These are phyloP conservation scores for Yamadazyma pseudoaaseri DNA, from an alignment of 1,139 yeast genomes.

Conservation along the genomic window DNA sequence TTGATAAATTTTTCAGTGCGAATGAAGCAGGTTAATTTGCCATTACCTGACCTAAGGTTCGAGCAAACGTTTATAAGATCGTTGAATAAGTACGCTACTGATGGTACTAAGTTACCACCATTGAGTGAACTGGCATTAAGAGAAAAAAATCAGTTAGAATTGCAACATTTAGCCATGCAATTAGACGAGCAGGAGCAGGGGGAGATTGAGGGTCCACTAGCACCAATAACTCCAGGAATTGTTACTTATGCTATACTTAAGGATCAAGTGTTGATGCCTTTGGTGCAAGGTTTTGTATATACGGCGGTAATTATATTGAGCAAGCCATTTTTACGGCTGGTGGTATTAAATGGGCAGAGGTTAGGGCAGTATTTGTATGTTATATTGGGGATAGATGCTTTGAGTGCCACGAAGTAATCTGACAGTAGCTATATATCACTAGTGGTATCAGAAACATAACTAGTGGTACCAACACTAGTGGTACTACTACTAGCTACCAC, in stretches of 20 bases:
- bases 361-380: constrained; percentile 23
- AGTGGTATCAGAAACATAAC: no score
- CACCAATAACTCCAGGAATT: constrained; percentile 44
- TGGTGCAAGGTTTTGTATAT: constrained; percentile 47
- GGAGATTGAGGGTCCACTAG: constrained; percentile 22
- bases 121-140: constrained; percentile 10
- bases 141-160: constrained; percentile 21
- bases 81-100: constrained; percentile 37
- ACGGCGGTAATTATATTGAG: constrained; percentile 32
- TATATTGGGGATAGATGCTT: constrained; percentile 13
- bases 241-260: constrained; percentile 56
- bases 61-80: constrained; percentile 58
- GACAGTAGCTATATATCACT: no score
- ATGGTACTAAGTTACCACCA: constrained; percentile 4
- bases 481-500: no score
- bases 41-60: constrained; percentile 63
- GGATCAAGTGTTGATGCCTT: constrained; percentile 70
- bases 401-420: no score
- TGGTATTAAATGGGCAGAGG: constrained; percentile 31
- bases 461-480: no score
- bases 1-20: constrained; percentile 1
- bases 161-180: constrained; percentile 20
- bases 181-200: constrained; percentile 24
- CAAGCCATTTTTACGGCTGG: constrained; percentile 26
- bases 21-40: constrained; percentile 5